Base-by-base conservation (phyloP, 192 early-diverging fungal genomes). In the Podila clonocystis region DNA sequence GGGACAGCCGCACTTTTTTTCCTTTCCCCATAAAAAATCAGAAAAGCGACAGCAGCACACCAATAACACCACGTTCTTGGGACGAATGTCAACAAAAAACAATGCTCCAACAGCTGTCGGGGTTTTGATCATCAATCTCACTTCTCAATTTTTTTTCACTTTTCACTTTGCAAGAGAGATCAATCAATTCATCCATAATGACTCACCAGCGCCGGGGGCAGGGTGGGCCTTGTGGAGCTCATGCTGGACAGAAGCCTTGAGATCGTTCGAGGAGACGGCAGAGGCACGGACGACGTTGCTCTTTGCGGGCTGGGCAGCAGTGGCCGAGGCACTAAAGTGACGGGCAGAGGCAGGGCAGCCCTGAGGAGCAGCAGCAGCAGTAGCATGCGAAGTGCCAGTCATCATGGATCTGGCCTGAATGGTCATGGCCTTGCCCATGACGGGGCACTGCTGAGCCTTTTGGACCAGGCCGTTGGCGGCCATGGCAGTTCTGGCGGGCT, bases 351-450 rank as follows among this genome's bases (percentile, higher is more conserved):
- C 62, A 36, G 75, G 49, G 29, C 68, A 68, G 22, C 68, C 71
- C 71, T 91, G 91, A 22, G 87, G 85, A 8, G 41, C 41, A 45
- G 33, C 85, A 82, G 33, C 33, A 33, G 33, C 33, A 33, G 41
- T 17, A 3, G 41, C 11, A 45, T 45, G 41, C 12, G 93, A 72
- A 20, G 92, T 90, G 63, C 84, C 86, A 59, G 87, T 85, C 92
- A 96, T 94, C 65, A 70, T 29, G 52, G 80, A 70, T 57, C 75
- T 68, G 63, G 75, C 74, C 83, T 91, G 93, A 24, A 90, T 82
- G 58, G 87, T 86, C 50, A 96, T 79, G 34, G 94, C 94, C 70
- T 87, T 89, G 65, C 89, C 87, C 92, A 96, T 95, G 67, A 96
- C 89, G 50, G 94, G 94, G 76, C 94, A 96, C 70, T 88, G 82